These are phyloP conservation scores for Rauvolfia tetraphylla DNA, from an alignment of 257 asterid genomes.

Conservation along the genomic window DNA sequence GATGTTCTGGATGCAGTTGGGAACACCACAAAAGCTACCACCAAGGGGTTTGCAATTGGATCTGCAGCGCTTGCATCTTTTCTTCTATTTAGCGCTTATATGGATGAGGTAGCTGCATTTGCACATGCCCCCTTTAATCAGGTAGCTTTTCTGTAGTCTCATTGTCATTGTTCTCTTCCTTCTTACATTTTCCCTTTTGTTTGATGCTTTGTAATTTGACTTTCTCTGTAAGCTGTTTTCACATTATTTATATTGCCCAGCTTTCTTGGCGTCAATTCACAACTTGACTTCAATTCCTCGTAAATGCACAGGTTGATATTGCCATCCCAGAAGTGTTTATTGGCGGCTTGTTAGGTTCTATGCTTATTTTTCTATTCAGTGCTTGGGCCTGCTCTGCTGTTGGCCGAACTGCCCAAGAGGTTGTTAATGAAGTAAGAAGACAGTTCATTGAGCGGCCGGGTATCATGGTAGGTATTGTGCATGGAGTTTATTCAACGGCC, in stretches of 20 bases:
- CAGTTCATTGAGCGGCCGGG: conserved; percentile 99
- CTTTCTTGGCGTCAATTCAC: not conserved
- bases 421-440: conserved; percentile 96
- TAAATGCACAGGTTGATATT: conserved; percentile 73
- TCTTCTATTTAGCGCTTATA: conserved; percentile 96
- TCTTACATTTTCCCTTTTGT: not conserved
- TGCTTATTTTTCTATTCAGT: conserved; percentile 94
- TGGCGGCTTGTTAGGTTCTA: conserved; percentile 95
- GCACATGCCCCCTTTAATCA: conserved; percentile 67
- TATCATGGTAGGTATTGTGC: conserved; percentile 70
- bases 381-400: conserved; percentile 99
- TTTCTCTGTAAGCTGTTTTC: conserved; percentile 4
- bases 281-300: not conserved
- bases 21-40: conserved; percentile 98
- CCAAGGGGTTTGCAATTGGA: conserved; percentile 99
- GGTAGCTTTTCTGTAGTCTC: conserved; percentile 32
- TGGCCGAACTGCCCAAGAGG: conserved; percentile 98
- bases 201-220: not conserved
- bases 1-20: conserved; percentile 99
- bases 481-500: conserved; percentile 68
- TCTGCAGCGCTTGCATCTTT: conserved; percentile 99
- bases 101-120: conserved; percentile 96
- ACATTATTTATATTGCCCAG: not conserved
- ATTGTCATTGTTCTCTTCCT: conserved; percentile 9
- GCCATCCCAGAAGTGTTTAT: conserved; percentile 97